Conservation (phyloP, 306 rosid species). For the Nissolia schottii region DNA sequence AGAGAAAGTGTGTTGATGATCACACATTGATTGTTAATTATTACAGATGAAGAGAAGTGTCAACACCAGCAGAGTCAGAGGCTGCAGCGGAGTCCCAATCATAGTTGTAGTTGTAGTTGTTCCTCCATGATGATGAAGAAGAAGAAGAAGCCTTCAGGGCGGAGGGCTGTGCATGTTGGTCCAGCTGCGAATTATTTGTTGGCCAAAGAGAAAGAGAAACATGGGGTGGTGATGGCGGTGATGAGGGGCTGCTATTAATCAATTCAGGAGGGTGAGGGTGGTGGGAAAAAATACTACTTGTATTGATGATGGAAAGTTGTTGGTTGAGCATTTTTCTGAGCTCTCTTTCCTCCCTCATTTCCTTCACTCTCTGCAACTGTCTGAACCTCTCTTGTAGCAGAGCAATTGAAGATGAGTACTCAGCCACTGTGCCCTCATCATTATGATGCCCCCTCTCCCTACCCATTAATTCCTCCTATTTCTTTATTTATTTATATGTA, state of each 20-base stretch:
- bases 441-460: conserved; percentile 32
- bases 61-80: conserved; percentile 47
- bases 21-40: conserved; percentile 1
- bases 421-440: conserved; percentile 31
- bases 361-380: conserved; percentile 73
- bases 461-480: no score
- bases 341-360: conserved; percentile 82
- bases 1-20: neutral
- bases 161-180: conserved; percentile 16
- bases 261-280: no score
- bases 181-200: conserved; percentile 5
- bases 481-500: no score
- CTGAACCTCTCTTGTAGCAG: conserved; percentile 87
- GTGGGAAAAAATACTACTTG: conserved; percentile 31
- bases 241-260: conserved; percentile 23
- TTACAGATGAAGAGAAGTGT: conserved; percentile 91
- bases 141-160: no score
- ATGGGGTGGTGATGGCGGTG: conserved; percentile 39
- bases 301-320: no score
- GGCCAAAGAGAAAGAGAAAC: conserved; percentile 74
- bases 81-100: conserved; percentile 36
- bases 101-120: no score
- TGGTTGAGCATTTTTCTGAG: conserved; percentile 34
- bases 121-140: no score
- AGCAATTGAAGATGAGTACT: conserved; percentile 73